Conservation (phyloP, 2,329 filamentous ascomycete genomes). For the Verticillium zaregamsianum region DNA sequence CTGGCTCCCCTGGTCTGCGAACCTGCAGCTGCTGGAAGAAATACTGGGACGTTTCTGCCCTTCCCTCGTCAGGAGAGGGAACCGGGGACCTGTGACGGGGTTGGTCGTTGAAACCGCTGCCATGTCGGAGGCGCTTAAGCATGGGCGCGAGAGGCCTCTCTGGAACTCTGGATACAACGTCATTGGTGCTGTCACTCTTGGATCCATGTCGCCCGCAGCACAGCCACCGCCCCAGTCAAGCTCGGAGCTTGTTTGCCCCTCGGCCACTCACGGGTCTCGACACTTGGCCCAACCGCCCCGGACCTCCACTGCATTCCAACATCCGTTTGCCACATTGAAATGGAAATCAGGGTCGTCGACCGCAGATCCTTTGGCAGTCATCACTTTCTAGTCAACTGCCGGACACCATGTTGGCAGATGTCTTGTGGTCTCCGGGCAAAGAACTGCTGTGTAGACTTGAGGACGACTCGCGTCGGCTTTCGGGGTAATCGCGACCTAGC, state of each 20-base stretch:
- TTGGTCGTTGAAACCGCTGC: background rate
- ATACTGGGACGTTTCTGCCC: background rate
- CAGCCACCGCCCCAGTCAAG: background rate
- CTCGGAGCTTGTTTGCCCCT: background rate
- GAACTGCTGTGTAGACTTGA: no score
- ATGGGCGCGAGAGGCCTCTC: background rate
- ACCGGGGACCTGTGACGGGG: background rate
- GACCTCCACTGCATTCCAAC: no score
- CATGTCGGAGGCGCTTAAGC: background rate
- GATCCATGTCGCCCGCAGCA: background rate
- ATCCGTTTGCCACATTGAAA: no score
- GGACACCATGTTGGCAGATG: no score
- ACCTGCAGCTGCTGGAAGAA: background rate
- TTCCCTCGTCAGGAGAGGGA: background rate
- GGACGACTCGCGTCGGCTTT: no score
- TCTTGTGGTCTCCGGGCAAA: no score
- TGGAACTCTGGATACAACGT: background rate
- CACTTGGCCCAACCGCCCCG: no score
- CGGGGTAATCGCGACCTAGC: no score
- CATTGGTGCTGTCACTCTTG: slow-evolving; percentile 2
- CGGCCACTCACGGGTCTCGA: background rate
- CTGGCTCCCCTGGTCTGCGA: background rate
- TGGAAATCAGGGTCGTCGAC: no score
- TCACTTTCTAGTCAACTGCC: no score
- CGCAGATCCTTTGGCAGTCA: no score